Evolutionary conservation across 129 eudicot genomes (phyloP).

Genomic region (Lactuca saligna): DNA sequence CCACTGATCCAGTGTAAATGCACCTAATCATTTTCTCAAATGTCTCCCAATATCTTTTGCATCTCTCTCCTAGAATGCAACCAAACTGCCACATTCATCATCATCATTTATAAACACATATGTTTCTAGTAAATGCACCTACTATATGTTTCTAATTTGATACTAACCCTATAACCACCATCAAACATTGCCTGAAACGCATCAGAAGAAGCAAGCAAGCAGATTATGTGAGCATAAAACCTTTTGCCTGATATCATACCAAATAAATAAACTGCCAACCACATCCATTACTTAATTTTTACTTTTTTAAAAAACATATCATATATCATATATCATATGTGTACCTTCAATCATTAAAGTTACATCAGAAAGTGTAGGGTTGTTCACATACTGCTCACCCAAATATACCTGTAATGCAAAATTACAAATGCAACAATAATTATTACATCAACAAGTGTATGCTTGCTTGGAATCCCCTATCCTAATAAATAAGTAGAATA

Average conservation of each 20-base stretch:
- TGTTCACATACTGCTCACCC: constrained; percentile 82
- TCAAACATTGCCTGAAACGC: constrained; percentile 93
- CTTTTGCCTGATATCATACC: constrained; percentile 51
- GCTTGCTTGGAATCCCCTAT: neutral
- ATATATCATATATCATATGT: neutral
- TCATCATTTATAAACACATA: constrained; percentile 1
- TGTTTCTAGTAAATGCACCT: no score
- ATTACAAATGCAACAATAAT: neutral
- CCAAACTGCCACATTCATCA: no score
- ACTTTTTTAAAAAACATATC: neutral
- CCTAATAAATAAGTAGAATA: no score
- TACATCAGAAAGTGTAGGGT: constrained; percentile 71
- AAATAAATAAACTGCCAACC: constrained; percentile 8
- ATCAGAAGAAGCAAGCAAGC: constrained; percentile 95
- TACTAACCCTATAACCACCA: constrained; percentile 87
- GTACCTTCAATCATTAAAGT: constrained; percentile 87
- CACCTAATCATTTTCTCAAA: constrained; percentile 98
- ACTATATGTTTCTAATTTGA: neutral
- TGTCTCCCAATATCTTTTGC: constrained; percentile 80
- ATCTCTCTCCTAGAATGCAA: constrained; percentile 62
- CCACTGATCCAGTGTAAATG: constrained; percentile 84
- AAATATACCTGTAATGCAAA: constrained; percentile 57
- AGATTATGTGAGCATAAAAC: constrained; percentile 85
- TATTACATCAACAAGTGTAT: neutral
- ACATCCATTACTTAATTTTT: neutral